phyloP scores from a whole-genome alignment of 2,329 filamentous ascomycete genomes.

The Bipolaris victoriae region DNA sequence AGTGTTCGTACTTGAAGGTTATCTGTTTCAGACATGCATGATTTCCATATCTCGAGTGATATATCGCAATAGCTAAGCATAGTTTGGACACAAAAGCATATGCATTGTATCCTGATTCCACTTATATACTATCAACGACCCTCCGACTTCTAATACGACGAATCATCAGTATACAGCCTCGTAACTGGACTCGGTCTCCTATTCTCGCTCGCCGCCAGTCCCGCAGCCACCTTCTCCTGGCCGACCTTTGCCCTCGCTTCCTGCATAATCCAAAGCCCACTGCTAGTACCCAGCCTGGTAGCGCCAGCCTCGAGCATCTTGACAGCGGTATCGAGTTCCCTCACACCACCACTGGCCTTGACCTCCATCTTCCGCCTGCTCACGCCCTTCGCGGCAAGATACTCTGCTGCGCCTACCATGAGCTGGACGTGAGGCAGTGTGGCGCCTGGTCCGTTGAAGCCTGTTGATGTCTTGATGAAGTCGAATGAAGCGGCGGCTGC shows the following conservation, averaged over 20 bases:
- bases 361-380: slow-evolving; percentile 54
- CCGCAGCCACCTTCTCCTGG: slow-evolving; percentile 29
- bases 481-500: slow-evolving; percentile 61
- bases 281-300: slow-evolving; percentile 62
- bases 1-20: no score
- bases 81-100: no score
- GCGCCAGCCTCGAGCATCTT: slow-evolving; percentile 64
- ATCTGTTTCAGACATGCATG: no score
- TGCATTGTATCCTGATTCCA: background rate
- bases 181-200: slow-evolving; percentile 34
- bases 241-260: slow-evolving; percentile 45
- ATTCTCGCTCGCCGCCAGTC: slow-evolving; percentile 20
- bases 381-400: slow-evolving; percentile 45
- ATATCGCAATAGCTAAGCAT: background rate
- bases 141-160: slow-evolving; percentile 10
- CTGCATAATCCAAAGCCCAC: slow-evolving; percentile 62
- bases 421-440: slow-evolving; percentile 59
- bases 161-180: slow-evolving; percentile 48
- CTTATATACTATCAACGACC: background rate
- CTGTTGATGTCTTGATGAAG: slow-evolving; percentile 67
- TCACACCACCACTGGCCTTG: slow-evolving; percentile 65
- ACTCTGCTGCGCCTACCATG: slow-evolving; percentile 59
- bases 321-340: slow-evolving; percentile 57
- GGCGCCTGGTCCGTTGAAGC: slow-evolving; percentile 63
- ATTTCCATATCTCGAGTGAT: background rate